Evolutionary conservation across 1,284 basidiomycete species (phyloP).

Genomic region (Ganoderma leucocontextum): DNA sequence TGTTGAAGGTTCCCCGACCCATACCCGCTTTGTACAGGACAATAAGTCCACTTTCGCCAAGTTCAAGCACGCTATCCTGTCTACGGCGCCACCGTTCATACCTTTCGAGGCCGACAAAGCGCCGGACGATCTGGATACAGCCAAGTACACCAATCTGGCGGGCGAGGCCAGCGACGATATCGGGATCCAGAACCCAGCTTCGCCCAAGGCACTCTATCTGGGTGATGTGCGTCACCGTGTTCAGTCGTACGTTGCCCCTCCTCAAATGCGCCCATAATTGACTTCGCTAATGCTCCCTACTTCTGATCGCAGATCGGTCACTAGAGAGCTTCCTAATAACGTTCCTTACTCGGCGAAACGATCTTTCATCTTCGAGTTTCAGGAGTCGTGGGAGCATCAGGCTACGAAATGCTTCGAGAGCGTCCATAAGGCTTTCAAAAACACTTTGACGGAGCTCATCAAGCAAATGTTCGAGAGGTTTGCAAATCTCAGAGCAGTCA

Average conservation of each 20-base stretch:
- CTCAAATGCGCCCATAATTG: not conserved
- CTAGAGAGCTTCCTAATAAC: slow-evolving; percentile 59
- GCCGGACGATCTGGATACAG: slow-evolving; percentile 31
- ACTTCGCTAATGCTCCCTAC: not conserved
- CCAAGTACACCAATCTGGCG: slow-evolving; percentile 29
- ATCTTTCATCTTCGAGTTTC: slow-evolving; percentile 50
- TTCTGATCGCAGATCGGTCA: slow-evolving; percentile 48
- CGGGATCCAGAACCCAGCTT: not conserved
- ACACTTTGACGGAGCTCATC: slow-evolving; percentile 34
- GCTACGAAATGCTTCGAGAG: slow-evolving; percentile 48
- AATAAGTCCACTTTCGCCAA: slow-evolving; percentile 10
- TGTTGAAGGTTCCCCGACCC: slow-evolving; percentile 44
- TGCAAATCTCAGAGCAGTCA: slow-evolving; percentile 35
- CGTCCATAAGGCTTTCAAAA: slow-evolving; percentile 41
- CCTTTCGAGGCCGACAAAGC: slow-evolving; percentile 25
- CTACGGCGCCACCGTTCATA: slow-evolving; percentile 50
- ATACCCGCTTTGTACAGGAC: slow-evolving; percentile 25
- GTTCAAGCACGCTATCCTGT: slow-evolving; percentile 20
- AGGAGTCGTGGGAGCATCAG: slow-evolving; percentile 49
- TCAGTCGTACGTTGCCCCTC: slow-evolving; percentile 23
- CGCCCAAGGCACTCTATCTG: slow-evolving; percentile 27
- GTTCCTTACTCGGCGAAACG: slow-evolving; percentile 60
- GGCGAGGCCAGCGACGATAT: slow-evolving; percentile 33
- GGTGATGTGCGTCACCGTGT: slow-evolving; percentile 35
- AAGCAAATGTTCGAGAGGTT: slow-evolving; percentile 43